Base-by-base conservation (phyloP, 805 yeast species). In the Dipodascus geniculatus region DNA sequence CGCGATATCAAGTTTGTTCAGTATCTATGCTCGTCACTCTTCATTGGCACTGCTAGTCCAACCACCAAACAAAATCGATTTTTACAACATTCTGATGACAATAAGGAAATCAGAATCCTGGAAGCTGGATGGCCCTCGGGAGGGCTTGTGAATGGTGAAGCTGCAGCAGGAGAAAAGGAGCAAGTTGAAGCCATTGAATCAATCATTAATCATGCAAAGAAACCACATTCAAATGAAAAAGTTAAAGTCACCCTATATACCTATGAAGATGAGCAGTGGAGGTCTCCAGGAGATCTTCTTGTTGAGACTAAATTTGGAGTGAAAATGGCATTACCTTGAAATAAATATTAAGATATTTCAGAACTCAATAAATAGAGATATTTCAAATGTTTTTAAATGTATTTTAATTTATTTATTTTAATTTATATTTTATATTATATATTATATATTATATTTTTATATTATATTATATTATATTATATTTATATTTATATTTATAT, bases 101-200 rank as follows among this genome's bases (percentile, higher is more conserved):
- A 28, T 28, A 54, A 49, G 16, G 59, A 58, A 31, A 86, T 85
- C 53, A 72, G 83, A 60, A 78, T 87, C 62, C 80, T 85, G 55
- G 95, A 87, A 74, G 76, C 93, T 53, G 96, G 96, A 54, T 87
- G 95, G 95, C 96, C 96, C 68, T 77, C 85, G 56, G 68, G 76
- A 62, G 96, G 96, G 73, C 72, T 76, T 56, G 71, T 80, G 59
- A 77, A 78, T 68, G 87, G 87, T 69, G 73, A 68, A 54, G 88
- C 91, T 60, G 80, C 85, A 54, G 89, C 96, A 51, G 82, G 90
- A 38, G 58, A 69, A 55, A 71, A 68, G 22, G 82, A 85, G 74
- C 95, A 87, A 74, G 57, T 71, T 48, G 71, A 82, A 64, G 93
- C 95, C 54, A 70, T 87, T 57, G 56, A 73, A 28, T 74, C 85